Percentiles rank a stretch among this genome's conserved stretches.
Evolutionary conservation across 2,329 filamentous ascomycete genomes (phyloP).

Genomic region (Clarireedia homoeocarpa): DNA sequence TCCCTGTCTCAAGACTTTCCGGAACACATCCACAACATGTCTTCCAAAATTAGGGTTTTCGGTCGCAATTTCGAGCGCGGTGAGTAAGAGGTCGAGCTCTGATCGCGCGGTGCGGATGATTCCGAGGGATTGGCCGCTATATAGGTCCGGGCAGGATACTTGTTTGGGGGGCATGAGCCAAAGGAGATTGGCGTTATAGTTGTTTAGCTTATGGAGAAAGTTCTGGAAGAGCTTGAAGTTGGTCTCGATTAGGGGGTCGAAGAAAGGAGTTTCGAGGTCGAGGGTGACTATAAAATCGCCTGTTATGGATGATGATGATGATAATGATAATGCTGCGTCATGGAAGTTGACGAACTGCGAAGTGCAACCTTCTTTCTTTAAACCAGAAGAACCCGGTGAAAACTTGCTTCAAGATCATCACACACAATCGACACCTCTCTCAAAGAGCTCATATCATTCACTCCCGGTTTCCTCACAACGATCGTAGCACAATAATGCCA

Average conservation of each 20-base stretch:
- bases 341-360: too few species aligned
- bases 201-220: background rate
- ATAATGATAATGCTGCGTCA: too few species aligned
- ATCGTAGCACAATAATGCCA: constrained; percentile 21
- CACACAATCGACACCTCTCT: background rate
- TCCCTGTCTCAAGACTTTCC: background rate
- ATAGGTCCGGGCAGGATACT: background rate
- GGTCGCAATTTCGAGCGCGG: background rate
- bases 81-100: background rate
- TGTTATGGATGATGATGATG: background rate
- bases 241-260: background rate
- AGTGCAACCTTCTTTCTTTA: background rate
- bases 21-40: background rate
- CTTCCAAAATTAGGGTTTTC: background rate
- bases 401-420: background rate
- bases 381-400: background rate
- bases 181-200: background rate
- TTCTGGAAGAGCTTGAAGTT: background rate
- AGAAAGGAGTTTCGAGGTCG: background rate
- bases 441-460: background rate
- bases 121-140: background rate
- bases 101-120: background rate
- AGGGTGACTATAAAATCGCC: background rate
- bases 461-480: constrained; percentile 13
- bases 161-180: background rate